phyloP scores from a whole-genome alignment of 768 basidiomycete species.

The Naganishia vaughanmartiniae region DNA sequence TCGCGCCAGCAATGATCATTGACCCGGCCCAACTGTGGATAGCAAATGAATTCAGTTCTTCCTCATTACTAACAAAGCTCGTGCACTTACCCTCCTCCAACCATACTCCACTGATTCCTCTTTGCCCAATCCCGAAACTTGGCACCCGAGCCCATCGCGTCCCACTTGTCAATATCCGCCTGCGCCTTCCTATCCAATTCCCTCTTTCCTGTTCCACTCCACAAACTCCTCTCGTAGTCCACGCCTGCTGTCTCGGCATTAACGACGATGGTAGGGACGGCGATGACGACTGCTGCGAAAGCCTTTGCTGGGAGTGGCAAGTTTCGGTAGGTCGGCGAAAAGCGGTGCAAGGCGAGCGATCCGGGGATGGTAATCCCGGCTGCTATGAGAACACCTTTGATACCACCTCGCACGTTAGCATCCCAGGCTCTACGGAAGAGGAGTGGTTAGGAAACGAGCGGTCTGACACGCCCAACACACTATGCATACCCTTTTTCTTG shows the following conservation, averaged over 20 bases:
- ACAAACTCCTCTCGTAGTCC: constrained; percentile 41
- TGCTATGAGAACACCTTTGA: constrained; percentile 39
- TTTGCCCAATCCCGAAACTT: constrained; percentile 45
- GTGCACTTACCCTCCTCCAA: constrained; percentile 43
- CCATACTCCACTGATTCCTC: constrained; percentile 46
- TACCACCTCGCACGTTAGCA: constrained; percentile 42
- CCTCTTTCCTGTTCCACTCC: constrained; percentile 39
- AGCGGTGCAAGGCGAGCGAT: constrained; percentile 36
- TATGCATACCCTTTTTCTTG: constrained; percentile 4
- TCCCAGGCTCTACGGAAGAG: constrained; percentile 26
- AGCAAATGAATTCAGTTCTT: not conserved
- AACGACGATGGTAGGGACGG: constrained; percentile 43
- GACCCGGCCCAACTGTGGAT: constrained; percentile 47
- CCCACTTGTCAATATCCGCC: constrained; percentile 38
- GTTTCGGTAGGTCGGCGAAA: constrained; percentile 37
- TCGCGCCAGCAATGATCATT: constrained; percentile 41
- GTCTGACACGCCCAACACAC: not conserved
- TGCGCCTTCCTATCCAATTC: constrained; percentile 33
- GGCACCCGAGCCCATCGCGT: constrained; percentile 34
- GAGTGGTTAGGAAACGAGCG: not conserved
- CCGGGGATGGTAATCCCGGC: constrained; percentile 38
- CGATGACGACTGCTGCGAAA: constrained; percentile 39
- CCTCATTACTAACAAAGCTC: not conserved
- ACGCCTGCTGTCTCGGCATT: constrained; percentile 49
- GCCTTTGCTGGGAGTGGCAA: constrained; percentile 47